Base-by-base conservation (phyloP, 371 early-diverging fungal species). In the Lichtheimia ornata region DNA sequence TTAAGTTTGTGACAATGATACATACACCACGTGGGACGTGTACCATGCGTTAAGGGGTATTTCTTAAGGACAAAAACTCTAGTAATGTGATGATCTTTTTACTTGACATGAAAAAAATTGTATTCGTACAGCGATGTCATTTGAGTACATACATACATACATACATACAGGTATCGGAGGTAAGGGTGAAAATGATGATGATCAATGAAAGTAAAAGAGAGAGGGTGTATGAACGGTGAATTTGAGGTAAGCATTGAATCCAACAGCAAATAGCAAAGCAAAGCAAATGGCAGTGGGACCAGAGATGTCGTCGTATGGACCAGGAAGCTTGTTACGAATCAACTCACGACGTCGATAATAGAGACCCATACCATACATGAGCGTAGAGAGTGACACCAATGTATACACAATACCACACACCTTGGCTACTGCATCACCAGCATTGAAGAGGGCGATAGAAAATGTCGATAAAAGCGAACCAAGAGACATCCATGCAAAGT, bases 271-370 rank as follows among this genome's bases (percentile, higher is more conserved):
- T 41, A 97, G 75, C 52, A 98, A 86, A n/a, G 91, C 88, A 40
- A 90, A 72, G 50, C 97, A 94, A 22, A 98, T 84, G 25, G 95
- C 82, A 5, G 93, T 90, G 18, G 98, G 98, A 24, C 95, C 92
- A 18, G 81, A 65, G 15, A 84, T 72, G 61, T 90, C 91, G 68
- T 89, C 85, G 61, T 90, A 93, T 4, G 93, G 93, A 5, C 92
- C 92, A 17, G 87, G 66, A n/a, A 85, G 81, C 35, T 86, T 76
- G 35, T 71, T 68, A 28, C 87, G 83, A 62, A 93, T 93, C 69
- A 85, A 72, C 57, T 90, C 84, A 1, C 96, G 94, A 22, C 99
- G 87, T 92, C 97, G 97, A 65, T 94, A 89, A 81, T 93, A 99
- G 35, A 96, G 80, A 56, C 89, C 91, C 56, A 96, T 79, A 5